Evolutionary conservation across 2,329 filamentous ascomycete genomes (phyloP).

Genomic region (Drechslera avenae): DNA sequence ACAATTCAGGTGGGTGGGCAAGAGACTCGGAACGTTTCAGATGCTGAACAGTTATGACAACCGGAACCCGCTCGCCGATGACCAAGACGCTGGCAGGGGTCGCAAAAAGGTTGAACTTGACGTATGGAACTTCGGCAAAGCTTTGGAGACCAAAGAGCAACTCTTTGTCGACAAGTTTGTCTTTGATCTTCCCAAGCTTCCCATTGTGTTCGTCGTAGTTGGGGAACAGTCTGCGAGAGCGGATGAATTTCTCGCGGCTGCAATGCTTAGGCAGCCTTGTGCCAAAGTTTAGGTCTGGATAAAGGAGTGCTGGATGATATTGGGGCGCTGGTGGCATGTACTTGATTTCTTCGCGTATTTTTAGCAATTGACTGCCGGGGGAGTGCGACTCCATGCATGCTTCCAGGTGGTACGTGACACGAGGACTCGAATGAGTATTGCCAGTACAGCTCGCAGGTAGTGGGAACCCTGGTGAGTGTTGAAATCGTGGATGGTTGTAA

Average conservation of each 20-base stretch:
- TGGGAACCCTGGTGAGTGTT: slow-evolving; percentile 30
- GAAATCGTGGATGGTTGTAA: slow-evolving; percentile 29
- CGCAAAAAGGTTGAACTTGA: slow-evolving; percentile 29
- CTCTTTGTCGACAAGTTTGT: slow-evolving; percentile 28
- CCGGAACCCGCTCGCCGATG: slow-evolving; percentile 20
- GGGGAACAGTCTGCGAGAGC: slow-evolving; percentile 30
- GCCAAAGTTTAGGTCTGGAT: slow-evolving; percentile 23
- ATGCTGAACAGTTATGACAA: slow-evolving; percentile 29
- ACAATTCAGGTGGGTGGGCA: slow-evolving; percentile 25
- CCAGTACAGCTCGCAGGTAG: slow-evolving; percentile 24
- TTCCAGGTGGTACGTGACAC: slow-evolving; percentile 26
- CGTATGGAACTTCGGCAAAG: slow-evolving; percentile 28
- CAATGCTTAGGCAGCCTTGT: slow-evolving; percentile 22
- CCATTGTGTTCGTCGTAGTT: slow-evolving; percentile 23
- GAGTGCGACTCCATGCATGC: slow-evolving; percentile 12
- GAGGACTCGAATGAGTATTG: slow-evolving; percentile 6
- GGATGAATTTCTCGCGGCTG: slow-evolving; percentile 28
- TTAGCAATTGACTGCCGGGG: slow-evolving; percentile 4
- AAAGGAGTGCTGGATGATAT: slow-evolving; percentile 21
- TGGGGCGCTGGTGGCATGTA: slow-evolving; percentile 18
- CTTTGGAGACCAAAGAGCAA: slow-evolving; percentile 27
- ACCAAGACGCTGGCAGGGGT: slow-evolving; percentile 29
- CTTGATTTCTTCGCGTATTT: slow-evolving; percentile 17
- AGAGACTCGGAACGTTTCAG: slow-evolving; percentile 34
- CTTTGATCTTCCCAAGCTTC: slow-evolving; percentile 28